Base-by-base conservation (phyloP, 108 stramenopile species). In the Fistulifera pelliculosa region DNA sequence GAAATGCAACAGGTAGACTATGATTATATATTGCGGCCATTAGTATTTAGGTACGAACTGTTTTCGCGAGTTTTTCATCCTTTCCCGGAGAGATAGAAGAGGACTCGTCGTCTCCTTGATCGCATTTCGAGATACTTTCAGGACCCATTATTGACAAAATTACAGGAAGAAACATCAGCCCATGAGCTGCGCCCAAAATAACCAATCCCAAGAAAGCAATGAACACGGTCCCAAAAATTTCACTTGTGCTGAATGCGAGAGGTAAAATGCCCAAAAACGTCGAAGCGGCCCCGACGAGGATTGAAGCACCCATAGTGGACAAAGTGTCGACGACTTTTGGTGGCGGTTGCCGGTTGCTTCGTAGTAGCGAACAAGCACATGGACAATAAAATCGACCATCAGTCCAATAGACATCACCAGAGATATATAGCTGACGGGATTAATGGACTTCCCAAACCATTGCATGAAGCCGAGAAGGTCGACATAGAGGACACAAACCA, bases 361-460 rank as follows among this genome's bases (percentile, higher is more conserved):
- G 19, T 54, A 61, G 24, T 51, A 62, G 13, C 56, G 52, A 17
- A 64, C 24, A 18, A 56, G 16, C 6, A 61, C 26, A 48, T 62
- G 60, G 24, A 56, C 18, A 19, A 64, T 18, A 54, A 56, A 71
- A 54, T 75, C 75, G 14, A 57, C 66, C 68, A 45, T 52, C 47
- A 60, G 64, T 8, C 66, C 71, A 41, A 61, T 66, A 11, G 56
- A 45, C 49, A 77, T 69, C 12, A 72, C 52, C 5, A 73, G 38
- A 18, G 65, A 28, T 14, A 73, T 70, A 60, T 69, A 72, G 38
- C 52, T 64, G 12, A 72, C 71, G 21, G 66, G 38, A 42, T 63
- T 64, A 8, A 68, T 21, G 1, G 31, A 3, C 8, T 35, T 35
- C 6, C 31, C 31, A 8, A 35, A 35, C 31, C 31, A 35, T 8